These are phyloP conservation scores for Fraxinus nigra DNA, from an alignment of 305 asterid genomes.

Conservation along the genomic window DNA sequence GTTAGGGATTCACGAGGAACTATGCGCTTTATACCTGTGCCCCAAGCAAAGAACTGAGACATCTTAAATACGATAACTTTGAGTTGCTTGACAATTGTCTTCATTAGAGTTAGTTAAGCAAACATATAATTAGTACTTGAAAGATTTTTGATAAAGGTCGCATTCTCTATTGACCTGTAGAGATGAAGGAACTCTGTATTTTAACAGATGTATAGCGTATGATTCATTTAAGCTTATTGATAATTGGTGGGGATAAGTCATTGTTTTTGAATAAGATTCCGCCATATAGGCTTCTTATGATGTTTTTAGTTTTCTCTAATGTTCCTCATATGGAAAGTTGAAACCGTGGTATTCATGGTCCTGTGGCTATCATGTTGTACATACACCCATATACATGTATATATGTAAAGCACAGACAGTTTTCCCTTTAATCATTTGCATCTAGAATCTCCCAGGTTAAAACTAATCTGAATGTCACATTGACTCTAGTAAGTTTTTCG, in stretches of 20 bases:
- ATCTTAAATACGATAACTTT: constrained; percentile 3
- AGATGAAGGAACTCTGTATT: constrained; percentile 8
- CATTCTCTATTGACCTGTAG: constrained; percentile 6
- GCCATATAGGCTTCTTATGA: background rate
- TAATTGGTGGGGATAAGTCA: background rate
- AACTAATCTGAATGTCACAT: background rate
- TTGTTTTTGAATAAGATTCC: background rate
- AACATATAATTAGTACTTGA: background rate
- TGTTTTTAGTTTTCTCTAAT: background rate
- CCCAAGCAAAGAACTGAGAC: constrained; percentile 5
- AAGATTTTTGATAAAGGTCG: background rate
- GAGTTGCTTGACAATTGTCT: background rate
- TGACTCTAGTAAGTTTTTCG: background rate
- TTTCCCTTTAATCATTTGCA: background rate
- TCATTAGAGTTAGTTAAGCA: constrained; percentile 2
- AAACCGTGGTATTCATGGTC: constrained; percentile 3
- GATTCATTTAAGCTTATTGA: background rate
- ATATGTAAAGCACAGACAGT: background rate
- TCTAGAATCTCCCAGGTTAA: background rate
- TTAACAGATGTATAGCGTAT: background rate
- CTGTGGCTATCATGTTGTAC: constrained; percentile 6
- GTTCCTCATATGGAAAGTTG: constrained; percentile 18
- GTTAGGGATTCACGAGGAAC: background rate
- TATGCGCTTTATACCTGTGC: constrained; percentile 5
- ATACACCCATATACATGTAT: background rate